Base-by-base conservation (phyloP, 768 basidiomycete genomes). In the Paxillus ammoniavirescens region DNA sequence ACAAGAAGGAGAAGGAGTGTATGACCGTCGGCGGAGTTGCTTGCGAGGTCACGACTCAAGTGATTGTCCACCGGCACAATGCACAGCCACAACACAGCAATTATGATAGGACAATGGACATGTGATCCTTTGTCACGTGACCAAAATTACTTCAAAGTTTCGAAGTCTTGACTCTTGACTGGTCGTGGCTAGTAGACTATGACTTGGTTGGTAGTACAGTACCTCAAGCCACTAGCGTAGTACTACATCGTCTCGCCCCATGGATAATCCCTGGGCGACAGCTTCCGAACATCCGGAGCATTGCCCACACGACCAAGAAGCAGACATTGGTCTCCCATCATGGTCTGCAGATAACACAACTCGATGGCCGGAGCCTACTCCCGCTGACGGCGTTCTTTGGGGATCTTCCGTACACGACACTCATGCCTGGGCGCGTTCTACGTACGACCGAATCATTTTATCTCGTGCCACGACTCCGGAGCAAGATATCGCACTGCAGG, bases 191-290 rank as follows among this genome's bases (percentile, higher is more conserved):
- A 21, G 21, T 21, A 21, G 14, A 13, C 23, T 5, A 21, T 23
- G 17, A 5, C 42, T 61, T 66, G 63, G 2, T 8, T 9, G 31
- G 12, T 33, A 10, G 9, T 33, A 3, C 8, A 21, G 21, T 21
- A 21, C 9, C 4, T 12, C 12, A 7, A 9, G 12, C 31, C 12
- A 33, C 31, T 21, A 3, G 12, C 31, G 12, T 41, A 30, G 17
- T 42, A 13, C 36, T 31, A 50, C 17, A 14, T 35, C 13, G 26
- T 13, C 18, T 13, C 18, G 38, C 12, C 9, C 13, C 12, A 89
- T 89, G 86, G 87, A 89, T 60, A 83, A 91, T 69, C 83, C 87
- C 45, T 91, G 87, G 83, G 81, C 82, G 40, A 86, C 85, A 67
- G 80, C 83, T 51, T 88, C 84, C 86, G 78, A 75, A 51, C 81